These are phyloP conservation scores for Teunomyces lycoperdinae DNA, from an alignment of 805 yeast genomes.

Conservation along the genomic window DNA sequence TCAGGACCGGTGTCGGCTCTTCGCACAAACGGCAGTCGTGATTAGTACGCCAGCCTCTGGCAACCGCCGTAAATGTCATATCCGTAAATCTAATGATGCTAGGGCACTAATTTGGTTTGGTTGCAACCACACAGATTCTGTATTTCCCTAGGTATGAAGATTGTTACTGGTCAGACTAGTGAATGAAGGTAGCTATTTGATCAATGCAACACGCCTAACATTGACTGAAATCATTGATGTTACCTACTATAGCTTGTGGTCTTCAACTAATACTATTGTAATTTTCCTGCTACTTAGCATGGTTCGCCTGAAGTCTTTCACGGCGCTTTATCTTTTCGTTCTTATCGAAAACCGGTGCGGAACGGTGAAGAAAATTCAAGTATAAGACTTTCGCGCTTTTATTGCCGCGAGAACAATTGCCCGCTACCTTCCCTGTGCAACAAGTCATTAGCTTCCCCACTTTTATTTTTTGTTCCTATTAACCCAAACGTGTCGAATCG, in stretches of 20 bases:
- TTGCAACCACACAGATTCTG: no score
- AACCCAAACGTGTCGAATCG: no score
- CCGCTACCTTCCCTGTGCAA: neutral
- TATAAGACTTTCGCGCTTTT: no score
- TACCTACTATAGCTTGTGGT: no score
- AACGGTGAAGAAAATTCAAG: neutral
- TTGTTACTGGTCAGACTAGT: no score
- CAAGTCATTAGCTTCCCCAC: neutral
- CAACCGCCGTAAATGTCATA: neutral
- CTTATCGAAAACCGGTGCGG: neutral
- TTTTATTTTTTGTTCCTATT: no score
- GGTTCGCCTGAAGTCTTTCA: neutral
- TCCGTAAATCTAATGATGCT: neutral
- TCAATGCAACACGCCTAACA: no score
- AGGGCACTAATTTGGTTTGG: neutral
- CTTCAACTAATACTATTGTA: no score
- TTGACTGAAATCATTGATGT: no score
- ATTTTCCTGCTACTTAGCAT: no score
- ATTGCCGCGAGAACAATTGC: neutral
- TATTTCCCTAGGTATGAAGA: no score
- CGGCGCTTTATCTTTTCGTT: neutral
- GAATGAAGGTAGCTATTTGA: no score
- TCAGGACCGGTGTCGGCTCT: slow-evolving; percentile 7
- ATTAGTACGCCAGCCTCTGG: neutral
- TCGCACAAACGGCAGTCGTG: neutral